These are phyloP conservation scores for Saturnispora saitoi DNA, from an alignment of 805 yeast genomes.

Conservation along the genomic window DNA sequence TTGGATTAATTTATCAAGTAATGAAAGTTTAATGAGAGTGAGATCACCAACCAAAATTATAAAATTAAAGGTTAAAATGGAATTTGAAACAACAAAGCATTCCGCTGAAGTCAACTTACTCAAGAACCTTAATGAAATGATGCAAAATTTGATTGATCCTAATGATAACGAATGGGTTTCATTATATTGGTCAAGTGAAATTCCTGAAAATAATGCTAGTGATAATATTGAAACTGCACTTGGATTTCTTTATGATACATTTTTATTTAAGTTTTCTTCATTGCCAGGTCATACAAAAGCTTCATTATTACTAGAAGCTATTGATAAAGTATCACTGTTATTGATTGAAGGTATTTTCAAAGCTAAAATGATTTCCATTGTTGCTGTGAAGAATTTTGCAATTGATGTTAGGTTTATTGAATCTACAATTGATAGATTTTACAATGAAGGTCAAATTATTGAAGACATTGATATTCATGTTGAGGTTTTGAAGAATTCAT, in stretches of 20 bases:
- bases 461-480: slow-evolving; percentile 13
- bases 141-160: slow-evolving; percentile 71
- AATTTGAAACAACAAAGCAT: slow-evolving; percentile 46
- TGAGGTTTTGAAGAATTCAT: slow-evolving; percentile 36
- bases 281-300: slow-evolving; percentile 73
- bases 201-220: background rate
- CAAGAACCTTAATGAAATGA: slow-evolving; percentile 70
- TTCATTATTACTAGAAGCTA: slow-evolving; percentile 74
- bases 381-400: slow-evolving; percentile 65
- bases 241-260: slow-evolving; percentile 73
- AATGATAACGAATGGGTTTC: slow-evolving; percentile 83
- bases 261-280: slow-evolving; percentile 73
- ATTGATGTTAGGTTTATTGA: slow-evolving; percentile 75
- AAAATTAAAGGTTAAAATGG: slow-evolving; percentile 34
- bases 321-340: slow-evolving; percentile 72
- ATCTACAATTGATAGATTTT: slow-evolving; percentile 15
- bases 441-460: slow-evolving; percentile 2
- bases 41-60: slow-evolving; percentile 20
- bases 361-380: slow-evolving; percentile 49
- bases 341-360: slow-evolving; percentile 52
- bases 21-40: slow-evolving; percentile 31
- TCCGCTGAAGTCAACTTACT: slow-evolving; percentile 74
- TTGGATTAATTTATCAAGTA: slow-evolving; percentile 24
- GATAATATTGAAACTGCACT: slow-evolving; percentile 7
- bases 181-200: slow-evolving; percentile 6